Percentiles rank a stretch among this genome's conserved stretches.
phyloP scores from a whole-genome alignment of 2,329 filamentous ascomycete genomes.

The Cordyceps javanica region DNA sequence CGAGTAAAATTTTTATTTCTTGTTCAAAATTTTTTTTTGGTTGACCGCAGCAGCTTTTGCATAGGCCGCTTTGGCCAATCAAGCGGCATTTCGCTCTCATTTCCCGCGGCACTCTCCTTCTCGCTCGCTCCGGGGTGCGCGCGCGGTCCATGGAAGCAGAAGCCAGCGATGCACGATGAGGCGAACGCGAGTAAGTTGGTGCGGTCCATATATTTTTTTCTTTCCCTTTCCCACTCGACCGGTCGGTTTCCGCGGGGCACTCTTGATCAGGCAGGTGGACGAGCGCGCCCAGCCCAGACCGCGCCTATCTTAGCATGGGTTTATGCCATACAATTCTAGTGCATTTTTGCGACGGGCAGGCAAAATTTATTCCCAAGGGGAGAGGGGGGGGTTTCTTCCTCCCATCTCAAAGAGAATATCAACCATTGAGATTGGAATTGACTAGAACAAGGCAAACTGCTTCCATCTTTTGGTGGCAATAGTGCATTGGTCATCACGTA shows the following conservation, averaged over 20 bases:
- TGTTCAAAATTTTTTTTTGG: too few relatives aligned
- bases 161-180: neutral
- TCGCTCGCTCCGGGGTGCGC: neutral
- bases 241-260: neutral
- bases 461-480: too few relatives aligned
- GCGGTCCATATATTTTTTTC: neutral
- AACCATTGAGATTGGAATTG: too few relatives aligned
- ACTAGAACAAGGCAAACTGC: too few relatives aligned
- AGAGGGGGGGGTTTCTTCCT: neutral
- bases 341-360: slow-evolving; percentile 1
- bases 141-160: neutral
- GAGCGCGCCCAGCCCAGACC: slow-evolving; percentile 3
- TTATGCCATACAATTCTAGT: neutral
- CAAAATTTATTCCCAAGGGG: neutral
- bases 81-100: neutral
- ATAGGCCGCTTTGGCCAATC: neutral
- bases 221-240: too few relatives aligned
- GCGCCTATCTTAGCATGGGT: slow-evolving; percentile 2
- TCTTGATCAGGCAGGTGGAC: slow-evolving; percentile 5
- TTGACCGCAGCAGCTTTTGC: neutral
- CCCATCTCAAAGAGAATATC: too few relatives aligned
- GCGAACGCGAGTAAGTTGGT: slow-evolving; percentile 8
- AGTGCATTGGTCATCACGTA: too few relatives aligned
- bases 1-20: neutral
- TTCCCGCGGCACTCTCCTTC: too few relatives aligned